These are phyloP conservation scores for Tolypocladium sp. DNA, from an alignment of 2,329 filamentous ascomycete genomes.

Conservation along the genomic window DNA sequence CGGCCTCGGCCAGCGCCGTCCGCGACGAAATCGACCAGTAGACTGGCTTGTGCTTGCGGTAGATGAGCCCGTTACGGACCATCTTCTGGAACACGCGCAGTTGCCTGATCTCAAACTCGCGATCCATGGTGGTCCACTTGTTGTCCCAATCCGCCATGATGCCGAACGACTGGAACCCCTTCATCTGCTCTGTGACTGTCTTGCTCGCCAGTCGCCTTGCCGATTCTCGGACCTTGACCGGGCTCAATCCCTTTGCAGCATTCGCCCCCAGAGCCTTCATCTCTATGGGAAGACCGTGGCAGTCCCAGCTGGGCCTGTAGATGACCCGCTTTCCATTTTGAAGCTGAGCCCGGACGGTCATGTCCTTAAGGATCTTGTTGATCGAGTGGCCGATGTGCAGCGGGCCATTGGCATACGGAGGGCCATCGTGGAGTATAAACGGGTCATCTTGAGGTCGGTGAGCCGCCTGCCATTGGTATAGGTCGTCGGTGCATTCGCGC, in stretches of 20 bases:
- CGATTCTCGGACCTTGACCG: constrained; percentile 52
- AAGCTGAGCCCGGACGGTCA: constrained; percentile 75
- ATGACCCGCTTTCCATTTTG: constrained; percentile 60
- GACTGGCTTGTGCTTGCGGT: constrained; percentile 71
- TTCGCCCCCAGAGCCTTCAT: constrained; percentile 72
- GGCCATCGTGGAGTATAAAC: constrained; percentile 89
- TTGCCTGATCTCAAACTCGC: constrained; percentile 64
- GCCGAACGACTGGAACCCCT: constrained; percentile 61
- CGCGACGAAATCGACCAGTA: constrained; percentile 77
- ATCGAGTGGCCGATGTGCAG: constrained; percentile 90
- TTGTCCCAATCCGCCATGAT: constrained; percentile 76
- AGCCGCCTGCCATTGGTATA: constrained; percentile 78
- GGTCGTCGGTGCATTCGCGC: constrained; percentile 70
- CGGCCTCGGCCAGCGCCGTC: constrained; percentile 74
- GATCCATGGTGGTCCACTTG: constrained; percentile 73
- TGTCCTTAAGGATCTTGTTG: constrained; percentile 96
- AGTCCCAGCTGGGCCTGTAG: constrained; percentile 94
- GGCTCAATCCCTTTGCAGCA: constrained; percentile 30
- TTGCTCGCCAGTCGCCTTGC: constrained; percentile 58
- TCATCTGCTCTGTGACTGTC: constrained; percentile 65
- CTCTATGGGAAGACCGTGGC: constrained; percentile 94
- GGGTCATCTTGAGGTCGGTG: constrained; percentile 44
- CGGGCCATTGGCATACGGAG: constrained; percentile 89
- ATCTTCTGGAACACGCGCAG: constrained; percentile 67
- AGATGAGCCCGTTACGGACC: constrained; percentile 64